A percentile compares a stretch with the other conserved stretches of the same genome.
These are phyloP conservation scores for Alternaria metachromatica DNA, from an alignment of 2,329 filamentous ascomycete genomes.

Conservation along the genomic window DNA sequence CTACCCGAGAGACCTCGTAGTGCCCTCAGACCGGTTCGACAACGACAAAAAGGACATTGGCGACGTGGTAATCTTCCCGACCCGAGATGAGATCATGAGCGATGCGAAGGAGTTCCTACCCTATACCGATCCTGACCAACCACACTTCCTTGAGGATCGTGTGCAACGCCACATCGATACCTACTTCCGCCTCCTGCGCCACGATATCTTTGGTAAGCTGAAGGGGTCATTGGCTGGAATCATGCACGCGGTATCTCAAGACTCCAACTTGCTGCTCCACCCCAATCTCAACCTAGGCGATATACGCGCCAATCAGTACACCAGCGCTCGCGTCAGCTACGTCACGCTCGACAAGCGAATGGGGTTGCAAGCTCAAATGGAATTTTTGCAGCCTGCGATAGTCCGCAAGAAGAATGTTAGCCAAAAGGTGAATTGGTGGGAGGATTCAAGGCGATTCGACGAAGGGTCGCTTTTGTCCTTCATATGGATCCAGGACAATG, in stretches of 20 bases:
- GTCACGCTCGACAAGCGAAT: slow-evolving; percentile 21
- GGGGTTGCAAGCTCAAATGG: slow-evolving; percentile 29
- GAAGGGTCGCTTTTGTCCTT: slow-evolving; percentile 38
- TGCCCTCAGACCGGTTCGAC: slow-evolving; percentile 36
- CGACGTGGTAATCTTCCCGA: slow-evolving; percentile 42
- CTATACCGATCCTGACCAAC: slow-evolving; percentile 33
- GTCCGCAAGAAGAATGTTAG: slow-evolving; percentile 15
- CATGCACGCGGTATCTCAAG: slow-evolving; percentile 20
- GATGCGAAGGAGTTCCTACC: slow-evolving; percentile 49
- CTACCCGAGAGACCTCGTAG: slow-evolving; percentile 32
- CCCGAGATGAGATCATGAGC: slow-evolving; percentile 44
- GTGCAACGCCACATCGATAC: slow-evolving; percentile 43
- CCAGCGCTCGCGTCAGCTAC: slow-evolving; percentile 22
- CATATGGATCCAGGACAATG: slow-evolving; percentile 17
- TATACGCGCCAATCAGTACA: slow-evolving; percentile 28
- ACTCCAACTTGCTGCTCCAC: slow-evolving; percentile 4
- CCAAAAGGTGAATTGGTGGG: slow-evolving; percentile 38
- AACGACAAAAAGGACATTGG: slow-evolving; percentile 45
- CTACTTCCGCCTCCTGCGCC: slow-evolving; percentile 40
- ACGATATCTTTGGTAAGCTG: slow-evolving; percentile 43
- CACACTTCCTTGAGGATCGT: slow-evolving; percentile 31
- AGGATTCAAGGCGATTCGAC: slow-evolving; percentile 32
- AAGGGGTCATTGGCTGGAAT: slow-evolving; percentile 31
- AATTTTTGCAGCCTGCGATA: slow-evolving; percentile 27
- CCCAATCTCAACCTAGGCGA: slow-evolving; percentile 24